Percentiles rank a stretch among this genome's conserved stretches.
Evolutionary conservation across 2,329 filamentous ascomycete genomes (phyloP).

Genomic region (Aureobasidium sp.): DNA sequence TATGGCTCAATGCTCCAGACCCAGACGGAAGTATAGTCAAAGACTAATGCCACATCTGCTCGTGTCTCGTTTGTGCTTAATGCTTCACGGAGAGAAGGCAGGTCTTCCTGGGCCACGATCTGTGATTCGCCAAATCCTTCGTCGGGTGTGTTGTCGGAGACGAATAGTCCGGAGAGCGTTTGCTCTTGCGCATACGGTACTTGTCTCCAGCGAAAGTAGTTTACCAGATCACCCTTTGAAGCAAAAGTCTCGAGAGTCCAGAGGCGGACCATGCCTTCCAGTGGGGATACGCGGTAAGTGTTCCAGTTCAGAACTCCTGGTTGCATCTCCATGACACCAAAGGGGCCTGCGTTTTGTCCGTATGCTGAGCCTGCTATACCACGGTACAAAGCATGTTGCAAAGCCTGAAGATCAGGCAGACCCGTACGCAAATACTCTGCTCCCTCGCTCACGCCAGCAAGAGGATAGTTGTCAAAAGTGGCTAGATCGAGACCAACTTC

Average conservation of each 20-base stretch:
- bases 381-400: slow-evolving; percentile 21
- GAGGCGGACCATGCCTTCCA: slow-evolving; percentile 23
- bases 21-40: slow-evolving; percentile 22
- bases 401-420: slow-evolving; percentile 21
- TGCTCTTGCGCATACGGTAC: slow-evolving; percentile 23
- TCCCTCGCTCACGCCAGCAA: slow-evolving; percentile 21
- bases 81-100: slow-evolving; percentile 16
- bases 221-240: slow-evolving; percentile 22
- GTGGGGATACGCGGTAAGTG: slow-evolving; percentile 22
- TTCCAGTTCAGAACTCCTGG: slow-evolving; percentile 24
- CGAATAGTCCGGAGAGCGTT: slow-evolving; percentile 21
- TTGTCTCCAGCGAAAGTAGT: slow-evolving; percentile 24
- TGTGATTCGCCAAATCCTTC: slow-evolving; percentile 22
- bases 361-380: slow-evolving; percentile 22
- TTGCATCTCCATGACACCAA: slow-evolving; percentile 25
- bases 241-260: slow-evolving; percentile 24
- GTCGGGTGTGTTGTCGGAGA: slow-evolving; percentile 21
- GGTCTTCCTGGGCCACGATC: slow-evolving; percentile 19
- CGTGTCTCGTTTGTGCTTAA: slow-evolving; percentile 9
- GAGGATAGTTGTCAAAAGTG: slow-evolving; percentile 22
- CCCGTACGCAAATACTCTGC: slow-evolving; percentile 23
- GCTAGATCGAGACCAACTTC: slow-evolving; percentile 23
- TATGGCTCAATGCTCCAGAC: slow-evolving; percentile 24
- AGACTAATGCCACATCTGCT: slow-evolving; percentile 21
- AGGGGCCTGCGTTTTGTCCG: slow-evolving; percentile 18